phyloP scores from a whole-genome alignment of 2,329 filamentous ascomycete species.

The Alternaria burnsii region DNA sequence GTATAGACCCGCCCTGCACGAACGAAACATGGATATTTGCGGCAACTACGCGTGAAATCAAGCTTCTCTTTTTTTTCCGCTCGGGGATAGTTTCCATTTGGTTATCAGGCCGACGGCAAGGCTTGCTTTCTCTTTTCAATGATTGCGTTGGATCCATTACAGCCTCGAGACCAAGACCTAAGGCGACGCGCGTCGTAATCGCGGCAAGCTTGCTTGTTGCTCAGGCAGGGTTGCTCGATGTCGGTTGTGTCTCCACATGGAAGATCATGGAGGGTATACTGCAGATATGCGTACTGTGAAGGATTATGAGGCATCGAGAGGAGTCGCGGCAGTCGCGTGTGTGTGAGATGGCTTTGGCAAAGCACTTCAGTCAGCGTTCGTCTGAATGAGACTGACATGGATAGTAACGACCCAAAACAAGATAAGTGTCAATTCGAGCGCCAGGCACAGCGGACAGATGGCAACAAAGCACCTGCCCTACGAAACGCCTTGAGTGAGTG shows the following conservation, averaged over 20 bases:
- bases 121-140: not conserved
- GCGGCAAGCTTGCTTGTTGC: not conserved
- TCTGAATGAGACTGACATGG: not conserved
- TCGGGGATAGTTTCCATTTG: not conserved
- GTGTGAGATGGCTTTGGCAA: not conserved
- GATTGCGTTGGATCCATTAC: not conserved
- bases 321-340: not conserved
- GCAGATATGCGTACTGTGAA: not conserved
- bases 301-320: not conserved
- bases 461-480: not conserved
- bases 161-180: not conserved
- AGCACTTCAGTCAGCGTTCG: not conserved
- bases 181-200: not conserved
- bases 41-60: conserved; percentile 2
- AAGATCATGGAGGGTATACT: not conserved
- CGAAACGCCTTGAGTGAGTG: not conserved
- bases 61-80: not conserved
- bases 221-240: not conserved
- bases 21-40: conserved; percentile 4
- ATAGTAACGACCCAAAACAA: not conserved
- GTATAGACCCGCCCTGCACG: not conserved
- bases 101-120: not conserved
- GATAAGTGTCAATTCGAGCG: not conserved
- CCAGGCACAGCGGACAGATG: not conserved
- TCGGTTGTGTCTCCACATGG: not conserved